Evolutionary conservation across 306 rosid genomes (phyloP).

Genomic region (Citrullus amarus): DNA sequence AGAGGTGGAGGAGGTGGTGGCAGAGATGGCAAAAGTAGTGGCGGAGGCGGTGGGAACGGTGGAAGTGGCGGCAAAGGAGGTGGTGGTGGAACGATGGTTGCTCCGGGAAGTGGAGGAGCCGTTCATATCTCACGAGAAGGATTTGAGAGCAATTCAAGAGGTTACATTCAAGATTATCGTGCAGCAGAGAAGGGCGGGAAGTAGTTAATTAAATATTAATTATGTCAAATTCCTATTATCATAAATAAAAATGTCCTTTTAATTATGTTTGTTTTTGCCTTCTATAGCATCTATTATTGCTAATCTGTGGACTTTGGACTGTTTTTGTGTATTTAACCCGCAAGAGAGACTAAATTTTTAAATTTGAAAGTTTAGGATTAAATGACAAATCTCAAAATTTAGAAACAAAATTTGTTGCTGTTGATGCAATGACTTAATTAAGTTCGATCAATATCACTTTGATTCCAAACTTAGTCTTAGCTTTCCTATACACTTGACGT

Average conservation of each 20-base stretch:
- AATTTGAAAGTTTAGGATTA: no score
- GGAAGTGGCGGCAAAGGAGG: neutral
- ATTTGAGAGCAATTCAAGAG: neutral
- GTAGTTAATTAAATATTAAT: neutral
- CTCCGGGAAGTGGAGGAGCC: neutral
- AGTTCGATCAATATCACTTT: no score
- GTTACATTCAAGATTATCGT: neutral
- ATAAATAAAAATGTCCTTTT: neutral
- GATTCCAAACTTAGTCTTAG: no score
- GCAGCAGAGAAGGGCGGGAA: neutral
- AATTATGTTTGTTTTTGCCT: no score
- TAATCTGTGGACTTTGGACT: no score
- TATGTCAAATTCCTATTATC: neutral
- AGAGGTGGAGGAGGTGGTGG: neutral
- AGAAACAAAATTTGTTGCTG: no score
- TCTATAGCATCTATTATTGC: no score
- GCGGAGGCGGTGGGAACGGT: neutral
- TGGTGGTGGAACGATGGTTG: neutral
- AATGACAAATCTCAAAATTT: no score
- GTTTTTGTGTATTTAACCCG: no score
- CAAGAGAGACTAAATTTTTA: no score
- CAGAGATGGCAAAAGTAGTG: neutral
- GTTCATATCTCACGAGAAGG: neutral
- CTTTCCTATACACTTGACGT: no score
- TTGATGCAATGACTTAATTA: no score